Conservation (phyloP, 345 rosid genomes). For the Citrus sp. region DNA sequence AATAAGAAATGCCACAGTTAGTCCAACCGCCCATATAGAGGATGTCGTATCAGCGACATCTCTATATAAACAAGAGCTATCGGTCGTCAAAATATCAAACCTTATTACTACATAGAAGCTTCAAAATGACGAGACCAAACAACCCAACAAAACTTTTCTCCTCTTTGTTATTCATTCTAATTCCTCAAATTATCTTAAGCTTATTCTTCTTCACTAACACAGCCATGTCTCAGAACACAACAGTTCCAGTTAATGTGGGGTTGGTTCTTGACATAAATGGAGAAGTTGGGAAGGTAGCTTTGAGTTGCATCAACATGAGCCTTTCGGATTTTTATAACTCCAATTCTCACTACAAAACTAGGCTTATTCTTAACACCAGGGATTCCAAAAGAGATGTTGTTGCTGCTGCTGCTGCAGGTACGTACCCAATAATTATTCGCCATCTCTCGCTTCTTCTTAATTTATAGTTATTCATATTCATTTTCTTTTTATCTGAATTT, state of each 20-base stretch:
- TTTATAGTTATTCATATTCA: not conserved
- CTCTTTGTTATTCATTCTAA: not conserved
- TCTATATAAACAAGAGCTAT: not conserved
- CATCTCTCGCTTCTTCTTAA: not conserved
- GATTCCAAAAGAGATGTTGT: constrained; percentile 44
- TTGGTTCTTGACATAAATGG: constrained; percentile 42
- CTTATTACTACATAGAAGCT: not conserved
- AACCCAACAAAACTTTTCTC: not conserved
- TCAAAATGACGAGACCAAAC: not conserved
- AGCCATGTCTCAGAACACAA: constrained; percentile 20
- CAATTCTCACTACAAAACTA: constrained; percentile 36
- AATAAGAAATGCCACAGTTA: not conserved
- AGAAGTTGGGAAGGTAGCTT: constrained; percentile 8
- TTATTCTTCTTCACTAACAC: not conserved
- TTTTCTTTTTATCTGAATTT: too few species aligned
- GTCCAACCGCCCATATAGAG: too few species aligned
- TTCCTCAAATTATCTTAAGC: not conserved
- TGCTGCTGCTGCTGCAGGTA: constrained; percentile 63
- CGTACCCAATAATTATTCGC: not conserved
- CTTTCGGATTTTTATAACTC: constrained; percentile 48
- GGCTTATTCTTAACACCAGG: constrained; percentile 34
- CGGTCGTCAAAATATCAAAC: not conserved
- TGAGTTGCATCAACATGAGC: constrained; percentile 55
- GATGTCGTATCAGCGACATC: too few species aligned
- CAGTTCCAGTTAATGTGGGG: constrained; percentile 40